A percentile compares a stretch with the other conserved stretches of the same genome.
Evolutionary conservation across 192 early-diverging fungal genomes (phyloP).

Genomic region (Paraglomus occultum): DNA sequence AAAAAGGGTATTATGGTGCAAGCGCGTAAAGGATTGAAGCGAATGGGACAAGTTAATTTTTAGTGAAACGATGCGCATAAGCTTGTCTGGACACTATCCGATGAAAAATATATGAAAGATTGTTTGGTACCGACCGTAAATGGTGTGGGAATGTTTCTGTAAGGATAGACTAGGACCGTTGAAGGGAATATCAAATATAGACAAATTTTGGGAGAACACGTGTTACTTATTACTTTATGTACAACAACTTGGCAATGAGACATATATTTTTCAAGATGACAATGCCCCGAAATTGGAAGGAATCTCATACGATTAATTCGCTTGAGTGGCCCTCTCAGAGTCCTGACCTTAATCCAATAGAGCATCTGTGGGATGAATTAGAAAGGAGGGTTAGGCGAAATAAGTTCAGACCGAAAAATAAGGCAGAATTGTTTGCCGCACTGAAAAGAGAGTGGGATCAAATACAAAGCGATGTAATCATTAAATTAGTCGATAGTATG

Average conservation of each 20-base stretch:
- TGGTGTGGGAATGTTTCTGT: not conserved
- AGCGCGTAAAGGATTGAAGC: not conserved
- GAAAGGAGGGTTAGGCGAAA: not conserved
- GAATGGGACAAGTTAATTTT: slow-evolving; percentile 16
- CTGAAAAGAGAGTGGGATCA: not conserved
- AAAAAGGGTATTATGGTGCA: not conserved
- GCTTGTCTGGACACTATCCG: slow-evolving; percentile 4
- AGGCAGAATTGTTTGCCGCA: not conserved
- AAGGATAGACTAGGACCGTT: not conserved
- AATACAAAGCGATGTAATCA: not conserved
- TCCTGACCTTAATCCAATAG: slow-evolving; percentile 3
- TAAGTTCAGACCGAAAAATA: not conserved
- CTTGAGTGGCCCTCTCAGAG: slow-evolving; percentile 29
- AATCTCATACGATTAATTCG: slow-evolving; percentile 9
- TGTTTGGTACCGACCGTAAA: too few species aligned
- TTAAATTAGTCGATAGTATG: not conserved
- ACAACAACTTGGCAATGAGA: not conserved
- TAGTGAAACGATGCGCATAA: slow-evolving; percentile 11
- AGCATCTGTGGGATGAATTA: slow-evolving; percentile 20
- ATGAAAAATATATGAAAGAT: not conserved
- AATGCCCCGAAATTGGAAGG: slow-evolving; percentile 10
- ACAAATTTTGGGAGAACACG: not conserved
- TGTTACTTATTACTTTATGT: not conserved
- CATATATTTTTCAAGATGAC: slow-evolving; percentile 8
- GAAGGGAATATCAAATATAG: not conserved